Conservation (phyloP, 2,329 filamentous ascomycete genomes). For the Colletotrichum viniferum region DNA sequence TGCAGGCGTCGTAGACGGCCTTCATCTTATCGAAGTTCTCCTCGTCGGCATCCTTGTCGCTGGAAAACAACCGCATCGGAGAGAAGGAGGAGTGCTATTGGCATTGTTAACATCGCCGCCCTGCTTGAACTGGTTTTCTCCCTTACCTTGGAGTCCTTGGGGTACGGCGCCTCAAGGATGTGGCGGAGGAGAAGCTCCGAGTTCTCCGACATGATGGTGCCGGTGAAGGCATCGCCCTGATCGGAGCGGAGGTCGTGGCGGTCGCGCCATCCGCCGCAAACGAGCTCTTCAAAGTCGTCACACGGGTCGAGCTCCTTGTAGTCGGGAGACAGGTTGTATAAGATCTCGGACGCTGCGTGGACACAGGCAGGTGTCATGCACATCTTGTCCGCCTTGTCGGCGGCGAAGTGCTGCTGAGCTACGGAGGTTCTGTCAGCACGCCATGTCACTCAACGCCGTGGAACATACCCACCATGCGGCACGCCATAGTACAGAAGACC, state of each 20-base stretch:
- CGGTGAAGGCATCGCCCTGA: conserved; percentile 63
- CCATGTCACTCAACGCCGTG: fast-evolving
- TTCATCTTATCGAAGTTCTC: conserved; percentile 72
- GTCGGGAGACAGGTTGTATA: conserved; percentile 35
- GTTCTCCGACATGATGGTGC: conserved; percentile 65
- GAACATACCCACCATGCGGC: neutral
- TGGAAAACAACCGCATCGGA: conserved; percentile 38
- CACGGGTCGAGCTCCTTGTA: conserved; percentile 71
- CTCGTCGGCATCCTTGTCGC: conserved; percentile 52
- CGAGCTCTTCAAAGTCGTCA: conserved; percentile 69
- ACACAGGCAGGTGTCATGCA: conserved; percentile 32
- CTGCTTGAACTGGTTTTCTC: conserved; percentile 15
- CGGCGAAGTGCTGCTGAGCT: neutral
- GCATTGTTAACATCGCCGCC: conserved; percentile 6
- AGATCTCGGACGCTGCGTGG: conserved; percentile 34
- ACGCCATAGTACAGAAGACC: neutral
- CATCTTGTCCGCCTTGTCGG: conserved; percentile 13
- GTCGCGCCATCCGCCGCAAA: conserved; percentile 70
- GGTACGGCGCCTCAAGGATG: conserved; percentile 65
- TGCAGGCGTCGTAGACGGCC: conserved; percentile 67
- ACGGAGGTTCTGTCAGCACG: neutral
- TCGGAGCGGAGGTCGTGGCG: conserved; percentile 70
- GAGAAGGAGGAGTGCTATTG: conserved; percentile 55
- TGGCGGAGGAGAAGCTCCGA: conserved; percentile 63
- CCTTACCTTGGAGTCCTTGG: conserved; percentile 39